phyloP scores from a whole-genome alignment of 129 eudicot genomes.

The Tanacetum coccineum region DNA sequence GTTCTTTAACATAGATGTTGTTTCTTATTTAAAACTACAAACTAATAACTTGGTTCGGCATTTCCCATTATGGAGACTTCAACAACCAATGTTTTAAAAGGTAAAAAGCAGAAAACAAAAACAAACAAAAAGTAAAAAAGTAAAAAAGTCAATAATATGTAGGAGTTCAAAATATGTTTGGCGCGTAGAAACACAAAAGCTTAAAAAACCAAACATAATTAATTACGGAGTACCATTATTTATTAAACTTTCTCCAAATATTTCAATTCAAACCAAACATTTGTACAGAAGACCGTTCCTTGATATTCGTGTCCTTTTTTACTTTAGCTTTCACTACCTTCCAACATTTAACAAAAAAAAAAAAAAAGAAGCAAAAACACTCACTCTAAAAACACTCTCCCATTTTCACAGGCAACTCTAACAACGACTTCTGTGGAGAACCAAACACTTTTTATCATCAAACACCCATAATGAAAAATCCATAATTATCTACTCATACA shows the following conservation, averaged over 20 bases:
- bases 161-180: conserved; percentile 22
- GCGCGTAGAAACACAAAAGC: conserved; percentile 22
- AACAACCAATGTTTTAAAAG: background rate
- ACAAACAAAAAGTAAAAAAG: background rate
- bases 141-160: background rate
- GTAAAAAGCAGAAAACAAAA: background rate
- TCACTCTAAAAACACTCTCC: conserved; percentile 7
- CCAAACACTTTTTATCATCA: conserved; percentile 3
- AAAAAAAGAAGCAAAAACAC: background rate
- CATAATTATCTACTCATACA: background rate
- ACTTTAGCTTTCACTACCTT: conserved; percentile 14
- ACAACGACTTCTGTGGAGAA: conserved; percentile 34
- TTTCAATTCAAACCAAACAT: conserved; percentile 26
- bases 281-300: conserved; percentile 69
- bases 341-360: background rate
- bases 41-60: no score
- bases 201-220: background rate
- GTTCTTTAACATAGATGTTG: no score
- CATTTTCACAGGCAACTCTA: conserved; percentile 26
- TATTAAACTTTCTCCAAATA: conserved; percentile 36
- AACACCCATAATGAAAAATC: conserved; percentile 17
- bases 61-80: no score
- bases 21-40: no score
- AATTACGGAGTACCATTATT: background rate
- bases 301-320: conserved; percentile 36